Base-by-base conservation (phyloP, 768 basidiomycete species). In the Russula sp. region DNA sequence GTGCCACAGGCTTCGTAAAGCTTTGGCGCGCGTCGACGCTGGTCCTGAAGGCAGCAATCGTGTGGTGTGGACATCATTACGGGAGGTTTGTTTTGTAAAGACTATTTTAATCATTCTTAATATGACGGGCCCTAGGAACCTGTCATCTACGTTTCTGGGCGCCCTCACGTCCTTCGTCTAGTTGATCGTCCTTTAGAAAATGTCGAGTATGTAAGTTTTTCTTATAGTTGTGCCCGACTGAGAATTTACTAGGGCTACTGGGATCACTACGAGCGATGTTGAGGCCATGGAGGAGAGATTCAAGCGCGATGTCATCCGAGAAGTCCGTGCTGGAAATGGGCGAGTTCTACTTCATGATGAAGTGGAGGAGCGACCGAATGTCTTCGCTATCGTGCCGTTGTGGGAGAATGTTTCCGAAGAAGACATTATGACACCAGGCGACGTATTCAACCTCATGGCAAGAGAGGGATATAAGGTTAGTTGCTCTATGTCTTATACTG, bases 261-360 rank as follows among this genome's bases (percentile, higher is more conserved):
- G 97, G 26, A 88, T 98, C 3, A 90, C 92, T 0, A 95, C 94
- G 0, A 79, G 81, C 7, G 86, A 92, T 38, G 97, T 98, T 3
- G 97, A 98, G 74, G 79, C 80, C 32, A 97, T 98, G 91, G 97
- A 98, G 66, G 76, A 83, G 42, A 85, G 78, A 59, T 86, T 99
- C 74, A 96, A 97, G 77, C 81, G 81, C 54, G 97, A 99, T 71
- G 85, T 98, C 13, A 76, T 97, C 8, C 79, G 82, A 3, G 97
- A 99, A 75, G 78, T 95, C n/a, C 80, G 80, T 48, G 77, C 79
- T 34, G 83, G 84, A 40, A 71, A 83, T 38, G 94, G 94, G 4
- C 84, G 91, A 28, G 85, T 99, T 48, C 78, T 99, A 0, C 81
- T 98, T 2, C 97, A 98, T 67, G 96, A 98, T 70, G 96, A 99